Conservation (phyloP, 2,329 filamentous ascomycete species). For the Sporothrix pallida region DNA sequence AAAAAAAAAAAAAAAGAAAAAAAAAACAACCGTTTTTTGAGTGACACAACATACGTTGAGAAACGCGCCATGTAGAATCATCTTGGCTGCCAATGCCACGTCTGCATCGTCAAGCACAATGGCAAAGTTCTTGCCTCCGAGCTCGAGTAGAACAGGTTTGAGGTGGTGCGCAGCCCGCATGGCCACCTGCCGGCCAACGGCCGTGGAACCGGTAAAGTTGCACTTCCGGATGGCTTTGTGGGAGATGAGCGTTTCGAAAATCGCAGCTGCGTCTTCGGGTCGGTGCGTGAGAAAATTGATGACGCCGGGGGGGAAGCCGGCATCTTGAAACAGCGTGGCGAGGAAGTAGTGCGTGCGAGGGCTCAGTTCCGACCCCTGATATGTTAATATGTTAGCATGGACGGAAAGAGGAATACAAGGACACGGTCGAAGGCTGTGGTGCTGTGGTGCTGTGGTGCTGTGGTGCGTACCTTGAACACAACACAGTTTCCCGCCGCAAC, state of each 20-base stretch:
- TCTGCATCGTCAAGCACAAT: conserved; percentile 83
- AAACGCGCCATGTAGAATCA: background rate
- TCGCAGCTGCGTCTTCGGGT: conserved; percentile 67
- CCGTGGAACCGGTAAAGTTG: conserved; percentile 83
- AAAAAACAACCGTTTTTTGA: too few species aligned
- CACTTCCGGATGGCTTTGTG: conserved; percentile 74
- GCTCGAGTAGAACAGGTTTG: conserved; percentile 80
- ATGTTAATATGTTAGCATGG: background rate
- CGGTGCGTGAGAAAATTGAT: conserved; percentile 73
- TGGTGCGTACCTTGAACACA: conserved; percentile 24
- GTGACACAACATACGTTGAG: too few species aligned
- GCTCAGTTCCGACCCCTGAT: conserved; percentile 30
- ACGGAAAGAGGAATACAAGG: background rate
- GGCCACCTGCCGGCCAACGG: conserved; percentile 74
- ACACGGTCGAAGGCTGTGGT: background rate
- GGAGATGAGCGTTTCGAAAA: conserved; percentile 72
- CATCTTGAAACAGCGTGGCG: conserved; percentile 21
- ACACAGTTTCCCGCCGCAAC: conserved; percentile 14
- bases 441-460: too few species aligned
- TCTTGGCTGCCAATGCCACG: conserved; percentile 55
- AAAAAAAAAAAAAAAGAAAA: too few species aligned
- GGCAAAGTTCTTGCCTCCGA: conserved; percentile 81
- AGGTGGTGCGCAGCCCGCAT: conserved; percentile 71
- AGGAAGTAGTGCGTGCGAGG: conserved; percentile 30
- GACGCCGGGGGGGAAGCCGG: conserved; percentile 58